Evolutionary conservation across 371 early-diverging fungal genomes (phyloP).

Genomic region (Synchytrium microbalum): DNA sequence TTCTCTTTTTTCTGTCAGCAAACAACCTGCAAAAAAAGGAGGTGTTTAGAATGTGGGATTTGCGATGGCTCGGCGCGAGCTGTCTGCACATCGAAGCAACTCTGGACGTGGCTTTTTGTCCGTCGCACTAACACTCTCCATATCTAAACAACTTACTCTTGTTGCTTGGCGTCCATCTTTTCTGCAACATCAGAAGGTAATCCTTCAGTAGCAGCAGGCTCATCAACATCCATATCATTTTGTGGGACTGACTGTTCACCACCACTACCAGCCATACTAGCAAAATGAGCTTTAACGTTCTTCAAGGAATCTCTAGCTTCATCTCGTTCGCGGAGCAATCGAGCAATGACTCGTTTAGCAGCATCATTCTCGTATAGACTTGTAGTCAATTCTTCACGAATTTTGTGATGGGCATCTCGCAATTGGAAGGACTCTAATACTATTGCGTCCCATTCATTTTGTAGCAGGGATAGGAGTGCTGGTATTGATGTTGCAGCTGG

Average conservation of each 20-base stretch:
- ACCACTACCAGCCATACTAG: slow-evolving; percentile 6
- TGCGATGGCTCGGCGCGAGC: slow-evolving; percentile 63
- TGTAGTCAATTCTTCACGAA: slow-evolving; percentile 83
- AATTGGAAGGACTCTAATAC: slow-evolving; percentile 88
- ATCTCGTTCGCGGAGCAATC: slow-evolving; percentile 83
- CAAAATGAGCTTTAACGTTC: slow-evolving; percentile 19
- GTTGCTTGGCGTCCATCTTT: slow-evolving; percentile 52
- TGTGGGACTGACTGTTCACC: slow-evolving; percentile 5
- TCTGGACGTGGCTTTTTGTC: neutral
- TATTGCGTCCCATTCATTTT: slow-evolving; percentile 90
- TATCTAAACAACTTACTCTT: slow-evolving; percentile 32
- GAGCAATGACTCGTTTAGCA: slow-evolving; percentile 87
- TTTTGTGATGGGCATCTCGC: slow-evolving; percentile 83
- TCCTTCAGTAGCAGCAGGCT: slow-evolving; percentile 21
- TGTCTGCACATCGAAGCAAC: neutral
- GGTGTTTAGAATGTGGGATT: slow-evolving; percentile 75
- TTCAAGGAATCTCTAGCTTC: slow-evolving; percentile 64
- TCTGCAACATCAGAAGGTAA: slow-evolving; percentile 46
- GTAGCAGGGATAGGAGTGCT: slow-evolving; percentile 76
- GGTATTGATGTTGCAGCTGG: slow-evolving; percentile 88
- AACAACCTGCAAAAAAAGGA: slow-evolving; percentile 54
- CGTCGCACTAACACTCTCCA: neutral
- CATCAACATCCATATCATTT: slow-evolving; percentile 42
- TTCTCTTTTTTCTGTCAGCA: slow-evolving; percentile 59
- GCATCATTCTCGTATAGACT: slow-evolving; percentile 94